Evolutionary conservation across 345 rosid genomes (phyloP).

Genomic region (Euphorbia pulcherrima): DNA sequence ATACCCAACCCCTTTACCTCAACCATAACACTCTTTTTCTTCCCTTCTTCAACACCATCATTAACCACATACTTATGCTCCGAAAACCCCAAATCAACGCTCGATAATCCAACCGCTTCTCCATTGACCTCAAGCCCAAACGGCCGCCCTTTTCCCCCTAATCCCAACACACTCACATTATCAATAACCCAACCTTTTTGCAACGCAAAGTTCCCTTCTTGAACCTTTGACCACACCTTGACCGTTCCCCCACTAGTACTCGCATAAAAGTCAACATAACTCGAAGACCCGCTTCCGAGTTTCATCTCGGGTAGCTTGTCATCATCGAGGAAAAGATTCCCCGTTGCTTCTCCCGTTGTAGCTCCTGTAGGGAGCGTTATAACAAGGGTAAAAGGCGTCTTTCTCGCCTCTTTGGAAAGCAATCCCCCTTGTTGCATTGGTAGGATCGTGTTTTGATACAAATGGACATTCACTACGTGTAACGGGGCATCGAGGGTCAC

Average conservation of each 20-base stretch:
- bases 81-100: constrained; percentile 33
- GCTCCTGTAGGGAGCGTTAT: constrained; percentile 73
- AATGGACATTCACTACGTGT: constrained; percentile 73
- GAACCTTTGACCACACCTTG: constrained; percentile 79
- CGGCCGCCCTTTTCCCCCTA: constrained; percentile 40
- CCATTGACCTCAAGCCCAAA: constrained; percentile 53
- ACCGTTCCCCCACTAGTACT: constrained; percentile 50
- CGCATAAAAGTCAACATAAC: constrained; percentile 60
- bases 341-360: constrained; percentile 60
- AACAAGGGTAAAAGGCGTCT: constrained; percentile 72
- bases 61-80: constrained; percentile 43
- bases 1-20: constrained; percentile 54
- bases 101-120: constrained; percentile 16
- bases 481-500: constrained; percentile 72
- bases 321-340: constrained; percentile 63
- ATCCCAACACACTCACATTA: constrained; percentile 65
- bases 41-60: constrained; percentile 26
- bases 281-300: constrained; percentile 64
- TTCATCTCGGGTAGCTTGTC: constrained; percentile 94
- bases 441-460: constrained; percentile 69
- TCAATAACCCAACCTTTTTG: constrained; percentile 68
- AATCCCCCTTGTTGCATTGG: constrained; percentile 94
- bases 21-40: constrained; percentile 50
- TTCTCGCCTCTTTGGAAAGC: constrained; percentile 74
- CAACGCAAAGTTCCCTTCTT: constrained; percentile 67